Base-by-base conservation (phyloP, 2,329 filamentous ascomycete genomes). In the Trichophyton benhamiae region DNA sequence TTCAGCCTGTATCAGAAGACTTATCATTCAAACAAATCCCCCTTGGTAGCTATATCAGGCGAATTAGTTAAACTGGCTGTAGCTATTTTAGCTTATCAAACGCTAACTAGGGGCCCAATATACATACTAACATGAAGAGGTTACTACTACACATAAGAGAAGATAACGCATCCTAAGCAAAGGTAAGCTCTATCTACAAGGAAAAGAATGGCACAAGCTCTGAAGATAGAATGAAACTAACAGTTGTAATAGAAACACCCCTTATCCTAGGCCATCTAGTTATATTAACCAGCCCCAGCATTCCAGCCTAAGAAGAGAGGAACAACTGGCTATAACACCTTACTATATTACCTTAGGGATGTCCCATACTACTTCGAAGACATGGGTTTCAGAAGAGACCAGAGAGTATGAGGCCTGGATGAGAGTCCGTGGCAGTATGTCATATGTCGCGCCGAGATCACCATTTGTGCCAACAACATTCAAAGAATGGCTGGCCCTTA, bases 311-410 rank as follows among this genome's bases (percentile, higher is more conserved):
- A 9, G 25, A 38, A 48, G 20, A 57, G 27, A 46, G 22, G n/a
- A 38, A 22, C 55, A 17, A 38, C 33, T 38, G 33, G 17, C 36
- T 20, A 57, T 13, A 36, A 25, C 6, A n/a, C 17, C 17, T 42
- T 4, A 13, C 17, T 8, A 36, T 15, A 58, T 58, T 3, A 15
- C 6, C 27, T 30, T 11, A n/a, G 33, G 13, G n/a, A 67, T 67
- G 63, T 67, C 65, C n/a, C 61, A 69, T 58, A 66, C 63, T 8
- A 63, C 66, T 7, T 73, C 71, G 22, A 66, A 65, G 49, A 72
- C 67, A 38, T 73, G 71, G 71, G 61, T 67, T 33, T 68, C 67
- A 46, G 59, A 65, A 6, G 60, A 67, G 30, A 65, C 66, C 3
- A 67, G 63, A 57, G 68, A 70, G 60, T 63, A 65, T 22, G 71